A percentile compares a stretch with the other conserved stretches of the same genome.
Evolutionary conservation across 495 filamentous ascomycete genomes (phyloP).

Genomic region (Penicillium pulvis): DNA sequence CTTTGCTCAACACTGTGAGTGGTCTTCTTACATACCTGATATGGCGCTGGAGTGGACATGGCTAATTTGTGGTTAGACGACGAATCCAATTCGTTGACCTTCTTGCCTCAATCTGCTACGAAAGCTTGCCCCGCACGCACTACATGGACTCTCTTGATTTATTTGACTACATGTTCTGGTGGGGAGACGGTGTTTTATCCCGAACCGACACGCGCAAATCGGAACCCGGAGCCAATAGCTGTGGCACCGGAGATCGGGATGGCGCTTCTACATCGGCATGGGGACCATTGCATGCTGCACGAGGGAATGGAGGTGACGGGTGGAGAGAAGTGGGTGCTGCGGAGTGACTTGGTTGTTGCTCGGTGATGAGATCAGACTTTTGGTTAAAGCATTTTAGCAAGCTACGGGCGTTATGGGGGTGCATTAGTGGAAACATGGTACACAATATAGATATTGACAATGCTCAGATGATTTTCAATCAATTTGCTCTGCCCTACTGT

Average conservation of each 20-base stretch:
- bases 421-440: not conserved
- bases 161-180: conserved; percentile 77
- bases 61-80: conserved; percentile 57
- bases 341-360: conserved; percentile 81
- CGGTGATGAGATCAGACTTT: not conserved
- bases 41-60: not conserved
- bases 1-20: conserved; percentile 85
- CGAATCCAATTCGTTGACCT: conserved; percentile 69
- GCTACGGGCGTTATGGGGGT: not conserved
- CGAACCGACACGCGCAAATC: conserved; percentile 54
- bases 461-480: conserved; percentile 15
- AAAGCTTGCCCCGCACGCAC: conserved; percentile 65
- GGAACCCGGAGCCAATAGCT: conserved; percentile 60
- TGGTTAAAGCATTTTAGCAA: not conserved
- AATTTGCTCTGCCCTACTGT: conserved; percentile 22
- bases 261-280: conserved; percentile 86
- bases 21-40: not conserved
- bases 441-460: not conserved
- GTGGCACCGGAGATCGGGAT: conserved; percentile 78
- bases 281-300: conserved; percentile 85
- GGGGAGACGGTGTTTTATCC: conserved; percentile 95
- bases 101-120: conserved; percentile 46
- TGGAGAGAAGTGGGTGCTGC: conserved; percentile 92
- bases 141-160: conserved; percentile 91
- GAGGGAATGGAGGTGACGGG: conserved; percentile 77